Evolutionary conservation across 305 asterid genomes (phyloP).

Genomic region (Coffea humblotiana): DNA sequence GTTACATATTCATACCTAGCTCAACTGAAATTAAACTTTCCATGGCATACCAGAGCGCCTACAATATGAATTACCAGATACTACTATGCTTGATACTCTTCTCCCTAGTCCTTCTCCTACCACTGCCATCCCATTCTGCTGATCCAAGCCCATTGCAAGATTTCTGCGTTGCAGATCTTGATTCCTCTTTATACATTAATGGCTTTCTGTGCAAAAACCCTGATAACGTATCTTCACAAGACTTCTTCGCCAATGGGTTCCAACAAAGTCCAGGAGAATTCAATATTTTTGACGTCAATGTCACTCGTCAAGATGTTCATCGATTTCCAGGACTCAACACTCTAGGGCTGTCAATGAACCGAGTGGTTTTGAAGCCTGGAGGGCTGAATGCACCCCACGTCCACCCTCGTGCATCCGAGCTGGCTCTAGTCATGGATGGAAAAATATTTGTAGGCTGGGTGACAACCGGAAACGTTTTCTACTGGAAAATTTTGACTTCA

Average conservation of each 20-base stretch:
- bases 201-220: slow-evolving; percentile 37
- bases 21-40: too few species aligned
- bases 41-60: too few species aligned
- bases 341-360: background rate
- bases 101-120: too few species aligned
- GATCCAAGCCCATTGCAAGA: slow-evolving; percentile 63
- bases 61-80: too few species aligned
- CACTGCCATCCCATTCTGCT: slow-evolving; percentile 31
- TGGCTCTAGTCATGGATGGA: background rate
- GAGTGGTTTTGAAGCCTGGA: background rate
- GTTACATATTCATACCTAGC: too few species aligned
- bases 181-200: slow-evolving; percentile 17
- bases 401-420: slow-evolving; percentile 4
- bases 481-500: background rate
- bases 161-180: slow-evolving; percentile 50
- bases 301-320: background rate
- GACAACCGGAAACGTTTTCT: background rate
- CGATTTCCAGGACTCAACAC: background rate
- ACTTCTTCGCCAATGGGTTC: slow-evolving; percentile 3
- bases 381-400: slow-evolving; percentile 1
- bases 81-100: background rate
- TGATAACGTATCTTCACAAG: background rate
- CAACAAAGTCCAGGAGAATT: background rate
- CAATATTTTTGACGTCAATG: background rate
- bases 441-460: background rate